phyloP scores from a whole-genome alignment of 2,329 filamentous ascomycete genomes.

The Pyrenophora tritici-repentis region DNA sequence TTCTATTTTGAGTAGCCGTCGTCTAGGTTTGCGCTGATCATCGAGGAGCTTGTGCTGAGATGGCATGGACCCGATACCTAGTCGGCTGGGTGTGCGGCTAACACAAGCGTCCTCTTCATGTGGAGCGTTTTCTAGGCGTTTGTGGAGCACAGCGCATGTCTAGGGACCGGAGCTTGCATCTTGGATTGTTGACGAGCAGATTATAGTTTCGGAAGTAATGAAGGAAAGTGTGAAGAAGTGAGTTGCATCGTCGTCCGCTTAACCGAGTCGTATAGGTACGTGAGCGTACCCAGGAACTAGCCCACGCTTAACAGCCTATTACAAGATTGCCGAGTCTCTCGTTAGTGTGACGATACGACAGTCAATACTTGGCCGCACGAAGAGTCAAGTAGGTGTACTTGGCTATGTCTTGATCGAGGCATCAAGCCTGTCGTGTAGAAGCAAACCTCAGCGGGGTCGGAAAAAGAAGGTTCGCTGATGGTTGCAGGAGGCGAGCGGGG shows the following conservation, averaged over 20 bases:
- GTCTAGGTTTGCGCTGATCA: slow-evolving; percentile 28
- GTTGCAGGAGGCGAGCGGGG: slow-evolving; percentile 7
- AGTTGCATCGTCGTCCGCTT: no score
- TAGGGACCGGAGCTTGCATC: not conserved
- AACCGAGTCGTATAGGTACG: no score
- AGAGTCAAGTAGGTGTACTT: no score
- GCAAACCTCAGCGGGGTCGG: not conserved
- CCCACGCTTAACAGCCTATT: not conserved
- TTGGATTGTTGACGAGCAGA: not conserved
- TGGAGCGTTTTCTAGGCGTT: slow-evolving; percentile 19
- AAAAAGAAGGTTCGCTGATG: slow-evolving; percentile 5
- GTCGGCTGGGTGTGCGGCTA: slow-evolving; percentile 21
- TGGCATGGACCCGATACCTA: slow-evolving; percentile 8
- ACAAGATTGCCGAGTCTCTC: not conserved
- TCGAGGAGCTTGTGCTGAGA: slow-evolving; percentile 9
- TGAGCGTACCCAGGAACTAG: not conserved
- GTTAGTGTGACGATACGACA: slow-evolving; percentile 14
- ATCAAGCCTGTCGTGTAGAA: slow-evolving; percentile 1
- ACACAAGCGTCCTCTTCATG: slow-evolving; percentile 13
- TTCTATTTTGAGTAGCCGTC: slow-evolving; percentile 27
- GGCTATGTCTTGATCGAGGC: no score
- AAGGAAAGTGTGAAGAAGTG: no score
- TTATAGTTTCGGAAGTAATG: no score
- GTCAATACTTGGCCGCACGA: slow-evolving; percentile 13
- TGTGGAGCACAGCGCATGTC: slow-evolving; percentile 21